Evolutionary conservation across 257 asterid genomes (phyloP).

Genomic region (Anisodus tanguticus): DNA sequence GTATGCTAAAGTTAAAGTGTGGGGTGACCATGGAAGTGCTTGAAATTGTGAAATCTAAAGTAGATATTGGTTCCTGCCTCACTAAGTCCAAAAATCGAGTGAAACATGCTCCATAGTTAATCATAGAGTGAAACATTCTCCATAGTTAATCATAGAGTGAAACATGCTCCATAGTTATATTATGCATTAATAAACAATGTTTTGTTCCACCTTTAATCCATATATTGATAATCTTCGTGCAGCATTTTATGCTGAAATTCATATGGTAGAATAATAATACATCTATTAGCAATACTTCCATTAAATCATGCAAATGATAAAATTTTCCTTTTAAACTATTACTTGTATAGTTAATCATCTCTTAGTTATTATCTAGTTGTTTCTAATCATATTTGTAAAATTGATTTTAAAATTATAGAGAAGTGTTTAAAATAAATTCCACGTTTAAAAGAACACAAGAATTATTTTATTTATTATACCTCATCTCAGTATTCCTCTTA

Average conservation of each 20-base stretch:
- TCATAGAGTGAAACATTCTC: no score
- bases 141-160: neutral
- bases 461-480: neutral
- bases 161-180: neutral
- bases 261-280: neutral
- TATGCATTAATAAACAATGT: neutral
- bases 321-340: no score
- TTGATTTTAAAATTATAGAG: neutral
- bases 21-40: no score
- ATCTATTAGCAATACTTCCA: neutral
- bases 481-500: slow-evolving; percentile 6
- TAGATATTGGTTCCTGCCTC: no score
- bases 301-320: neutral
- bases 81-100: neutral
- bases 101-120: no score
- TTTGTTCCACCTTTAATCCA: neutral
- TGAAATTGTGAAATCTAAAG: no score
- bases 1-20: no score
- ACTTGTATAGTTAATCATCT: neutral
- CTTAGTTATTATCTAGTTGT: neutral
- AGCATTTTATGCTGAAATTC: neutral
- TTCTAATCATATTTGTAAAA: neutral
- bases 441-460: neutral
- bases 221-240: neutral
- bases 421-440: slow-evolving; percentile 7